phyloP scores from a whole-genome alignment of 176 grass and related monocot species.

The Oryza glaberrima region DNA sequence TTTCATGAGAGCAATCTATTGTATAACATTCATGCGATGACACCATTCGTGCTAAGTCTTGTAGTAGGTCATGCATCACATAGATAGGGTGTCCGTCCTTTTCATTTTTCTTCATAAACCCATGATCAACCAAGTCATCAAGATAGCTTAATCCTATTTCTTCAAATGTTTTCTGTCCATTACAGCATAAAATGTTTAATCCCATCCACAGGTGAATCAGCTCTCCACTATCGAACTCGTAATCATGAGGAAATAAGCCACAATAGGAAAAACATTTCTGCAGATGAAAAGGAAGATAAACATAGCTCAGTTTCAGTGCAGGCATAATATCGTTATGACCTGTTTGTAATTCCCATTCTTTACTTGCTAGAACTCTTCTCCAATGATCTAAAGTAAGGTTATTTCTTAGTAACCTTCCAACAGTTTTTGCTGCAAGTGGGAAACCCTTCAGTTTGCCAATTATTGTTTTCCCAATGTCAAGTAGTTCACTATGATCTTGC shows the following conservation, averaged over 20 bases:
- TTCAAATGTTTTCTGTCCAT: background rate
- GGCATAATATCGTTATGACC: constrained; percentile 30
- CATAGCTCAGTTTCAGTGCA: constrained; percentile 41
- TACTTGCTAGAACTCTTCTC: constrained; percentile 19
- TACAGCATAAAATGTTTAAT: background rate
- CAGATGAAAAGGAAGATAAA: constrained; percentile 30
- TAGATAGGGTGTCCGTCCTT: background rate
- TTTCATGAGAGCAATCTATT: background rate
- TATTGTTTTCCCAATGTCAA: constrained; percentile 2
- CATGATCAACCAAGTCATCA: background rate
- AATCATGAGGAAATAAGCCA: constrained; percentile 36
- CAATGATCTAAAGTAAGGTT: background rate
- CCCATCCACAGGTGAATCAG: constrained; percentile 40
- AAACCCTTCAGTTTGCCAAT: background rate
- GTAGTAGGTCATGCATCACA: constrained; percentile 33
- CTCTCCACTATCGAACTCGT: background rate
- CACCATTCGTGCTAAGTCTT: constrained; percentile 29
- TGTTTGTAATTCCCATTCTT: constrained; percentile 25
- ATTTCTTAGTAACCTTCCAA: no score
- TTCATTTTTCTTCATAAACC: background rate
- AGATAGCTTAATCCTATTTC: constrained; percentile 7
- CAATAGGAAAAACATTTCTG: constrained; percentile 34
- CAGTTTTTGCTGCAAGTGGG: no score
- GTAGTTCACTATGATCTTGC: background rate
- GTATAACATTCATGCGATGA: constrained; percentile 27